Evolutionary conservation across 2,329 filamentous ascomycete species (phyloP).

Genomic region (Pseudogymnoascus sp.): DNA sequence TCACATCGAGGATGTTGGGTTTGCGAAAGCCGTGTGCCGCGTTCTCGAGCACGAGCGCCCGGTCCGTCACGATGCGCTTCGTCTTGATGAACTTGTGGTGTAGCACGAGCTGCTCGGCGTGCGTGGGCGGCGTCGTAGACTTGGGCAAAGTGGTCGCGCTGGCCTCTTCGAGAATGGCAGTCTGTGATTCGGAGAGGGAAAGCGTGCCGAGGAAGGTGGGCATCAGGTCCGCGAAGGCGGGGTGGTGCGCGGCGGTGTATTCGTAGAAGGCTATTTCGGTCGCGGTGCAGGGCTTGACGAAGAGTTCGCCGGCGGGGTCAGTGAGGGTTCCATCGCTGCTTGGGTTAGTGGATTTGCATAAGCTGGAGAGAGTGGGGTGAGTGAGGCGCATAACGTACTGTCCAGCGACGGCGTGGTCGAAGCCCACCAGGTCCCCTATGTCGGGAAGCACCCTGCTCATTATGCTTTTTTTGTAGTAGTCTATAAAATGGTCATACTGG

Average conservation of each 20-base stretch:
- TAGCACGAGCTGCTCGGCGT: conserved; percentile 11
- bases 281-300: conserved; percentile 88
- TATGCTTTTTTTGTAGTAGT: conserved; percentile 19
- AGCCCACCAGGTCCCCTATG: conserved; percentile 55
- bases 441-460: conserved; percentile 43
- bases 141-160: conserved; percentile 26
- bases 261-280: conserved; percentile 89
- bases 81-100: conserved; percentile 14
- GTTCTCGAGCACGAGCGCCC: conserved; percentile 79
- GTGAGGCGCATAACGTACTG: conserved; percentile 52
- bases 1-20: conserved; percentile 88
- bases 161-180: conserved; percentile 41
- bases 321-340: conserved; percentile 80
- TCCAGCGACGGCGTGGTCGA: conserved; percentile 70
- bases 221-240: conserved; percentile 70
- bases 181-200: conserved; percentile 49
- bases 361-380: conserved; percentile 9
- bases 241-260: conserved; percentile 51
- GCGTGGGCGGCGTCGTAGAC: conserved; percentile 10
- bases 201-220: conserved; percentile 79
- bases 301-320: conserved; percentile 71
- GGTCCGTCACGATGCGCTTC: conserved; percentile 59
- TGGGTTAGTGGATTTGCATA: background rate
- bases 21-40: conserved; percentile 68
- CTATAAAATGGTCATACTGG: conserved; percentile 28